These are phyloP conservation scores for Aspergillus clavatus DNA, from an alignment of 2,329 filamentous ascomycete species.

Conservation along the genomic window DNA sequence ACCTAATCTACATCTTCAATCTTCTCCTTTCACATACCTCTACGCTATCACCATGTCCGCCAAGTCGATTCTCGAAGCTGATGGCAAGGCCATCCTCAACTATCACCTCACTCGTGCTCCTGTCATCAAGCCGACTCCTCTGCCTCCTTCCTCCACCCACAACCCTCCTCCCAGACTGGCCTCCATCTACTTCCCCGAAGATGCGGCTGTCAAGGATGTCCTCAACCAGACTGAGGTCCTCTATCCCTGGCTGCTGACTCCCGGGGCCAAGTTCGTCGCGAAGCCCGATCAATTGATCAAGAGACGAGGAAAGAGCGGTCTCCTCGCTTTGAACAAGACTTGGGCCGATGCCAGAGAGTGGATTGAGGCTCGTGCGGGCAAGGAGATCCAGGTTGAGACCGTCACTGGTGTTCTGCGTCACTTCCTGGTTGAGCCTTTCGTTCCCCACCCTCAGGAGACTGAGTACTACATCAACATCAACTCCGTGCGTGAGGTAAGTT, in stretches of 20 bases:
- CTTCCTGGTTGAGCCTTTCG: conserved; percentile 97
- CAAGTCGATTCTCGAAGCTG: conserved; percentile 97
- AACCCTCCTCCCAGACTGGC: conserved; percentile 89
- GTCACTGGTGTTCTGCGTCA: conserved; percentile 82
- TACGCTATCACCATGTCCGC: conserved; percentile 67
- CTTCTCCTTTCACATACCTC: conserved; percentile 10
- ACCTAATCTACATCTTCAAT: conserved; percentile 4
- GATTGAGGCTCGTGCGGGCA: conserved; percentile 88
- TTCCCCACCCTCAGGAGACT: conserved; percentile 88
- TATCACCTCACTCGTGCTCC: conserved; percentile 98
- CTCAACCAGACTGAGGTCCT: conserved; percentile 93
- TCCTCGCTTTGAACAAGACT: conserved; percentile 92
- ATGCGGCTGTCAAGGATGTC: conserved; percentile 73
- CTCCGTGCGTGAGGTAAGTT: conserved; percentile 96
- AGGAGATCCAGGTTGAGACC: conserved; percentile 88
- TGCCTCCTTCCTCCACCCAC: conserved; percentile 77
- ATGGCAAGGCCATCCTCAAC: conserved; percentile 99
- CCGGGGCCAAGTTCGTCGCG: conserved; percentile 87
- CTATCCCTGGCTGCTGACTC: conserved; percentile 88
- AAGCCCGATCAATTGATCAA: conserved; percentile 99
- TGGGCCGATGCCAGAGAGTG: conserved; percentile 92
- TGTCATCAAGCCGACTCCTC: conserved; percentile 96
- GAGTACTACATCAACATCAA: conserved; percentile 99
- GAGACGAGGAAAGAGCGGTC: conserved; percentile 97
- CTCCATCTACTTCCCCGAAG: conserved; percentile 87